These are phyloP conservation scores for Singerocomus inundabilis DNA, from an alignment of 1,284 basidiomycete species.

Conservation along the genomic window DNA sequence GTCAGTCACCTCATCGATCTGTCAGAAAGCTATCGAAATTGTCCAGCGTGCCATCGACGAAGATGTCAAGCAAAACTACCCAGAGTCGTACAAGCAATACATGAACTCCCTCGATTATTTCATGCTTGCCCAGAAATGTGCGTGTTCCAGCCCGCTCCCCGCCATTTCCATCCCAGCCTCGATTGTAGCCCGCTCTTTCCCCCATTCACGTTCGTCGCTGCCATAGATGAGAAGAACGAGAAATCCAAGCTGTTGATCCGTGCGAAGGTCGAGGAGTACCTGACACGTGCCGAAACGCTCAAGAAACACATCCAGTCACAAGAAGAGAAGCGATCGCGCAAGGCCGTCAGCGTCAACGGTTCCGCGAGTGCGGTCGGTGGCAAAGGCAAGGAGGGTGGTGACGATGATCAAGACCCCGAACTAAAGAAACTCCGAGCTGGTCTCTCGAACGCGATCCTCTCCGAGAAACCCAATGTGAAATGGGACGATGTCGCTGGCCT, in stretches of 20 bases:
- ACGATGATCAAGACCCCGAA: slow-evolving; percentile 86
- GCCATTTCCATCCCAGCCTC: too few species aligned
- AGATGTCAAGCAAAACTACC: slow-evolving; percentile 92
- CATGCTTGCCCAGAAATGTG: slow-evolving; percentile 80
- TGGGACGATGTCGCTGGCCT: slow-evolving; percentile 99
- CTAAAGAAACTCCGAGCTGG: slow-evolving; percentile 93
- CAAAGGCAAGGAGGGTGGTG: slow-evolving; percentile 71
- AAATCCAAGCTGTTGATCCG: slow-evolving; percentile 88
- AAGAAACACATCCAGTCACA: slow-evolving; percentile 77
- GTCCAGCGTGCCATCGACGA: slow-evolving; percentile 96
- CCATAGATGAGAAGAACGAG: slow-evolving; percentile 92
- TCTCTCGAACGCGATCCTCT: slow-evolving; percentile 84
- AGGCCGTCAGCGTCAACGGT: slow-evolving; percentile 80
- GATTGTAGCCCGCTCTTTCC: neutral
- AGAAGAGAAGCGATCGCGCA: slow-evolving; percentile 70
- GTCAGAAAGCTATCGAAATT: slow-evolving; percentile 89
- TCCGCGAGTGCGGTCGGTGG: slow-evolving; percentile 59
- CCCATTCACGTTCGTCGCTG: slow-evolving; percentile 3
- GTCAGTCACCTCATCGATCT: slow-evolving; percentile 15
- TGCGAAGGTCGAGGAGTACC: slow-evolving; percentile 90
- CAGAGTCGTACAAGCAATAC: slow-evolving; percentile 92
- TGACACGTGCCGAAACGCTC: slow-evolving; percentile 88
- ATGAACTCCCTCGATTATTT: slow-evolving; percentile 98
- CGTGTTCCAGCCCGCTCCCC: too few species aligned
- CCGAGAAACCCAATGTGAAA: slow-evolving; percentile 93